phyloP scores from a whole-genome alignment of 139 green algal species.

The Eudorina sp. region DNA sequence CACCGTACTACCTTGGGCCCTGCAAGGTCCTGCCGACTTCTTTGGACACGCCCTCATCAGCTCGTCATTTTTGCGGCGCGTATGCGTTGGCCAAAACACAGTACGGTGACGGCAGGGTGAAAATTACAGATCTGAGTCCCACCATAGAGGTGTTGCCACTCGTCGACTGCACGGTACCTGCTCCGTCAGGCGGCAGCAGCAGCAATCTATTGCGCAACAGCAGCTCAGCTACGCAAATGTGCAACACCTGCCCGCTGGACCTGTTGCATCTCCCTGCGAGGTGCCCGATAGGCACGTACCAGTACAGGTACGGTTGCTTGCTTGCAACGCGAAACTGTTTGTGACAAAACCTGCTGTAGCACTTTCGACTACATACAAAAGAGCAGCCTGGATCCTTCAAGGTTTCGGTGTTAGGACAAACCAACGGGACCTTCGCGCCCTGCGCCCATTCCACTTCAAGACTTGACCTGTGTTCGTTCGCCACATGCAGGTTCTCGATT shows the following conservation, averaged over 20 bases:
- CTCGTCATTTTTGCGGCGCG: neutral
- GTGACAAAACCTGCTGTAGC: no score
- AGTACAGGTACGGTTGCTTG: neutral
- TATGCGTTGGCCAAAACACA: neutral
- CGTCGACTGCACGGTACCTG: no score
- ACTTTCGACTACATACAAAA: no score
- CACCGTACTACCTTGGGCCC: constrained; percentile 16
- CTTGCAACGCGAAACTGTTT: no score
- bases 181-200: no score
- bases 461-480: no score
- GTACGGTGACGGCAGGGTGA: neutral
- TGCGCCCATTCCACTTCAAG: no score
- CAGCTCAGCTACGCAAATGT: neutral
- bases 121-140: neutral
- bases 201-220: no score
- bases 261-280: neutral
- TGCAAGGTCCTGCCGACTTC: neutral
- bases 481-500: neutral
- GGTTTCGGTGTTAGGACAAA: no score
- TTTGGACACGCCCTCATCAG: neutral
- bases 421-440: no score
- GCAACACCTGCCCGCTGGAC: constrained; percentile 20
- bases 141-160: no score
- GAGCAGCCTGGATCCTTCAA: no score
- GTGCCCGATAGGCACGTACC: constrained; percentile 42